Base-by-base conservation (phyloP, 2,329 filamentous ascomycete genomes). In the Phyllosticta citriasiana region DNA sequence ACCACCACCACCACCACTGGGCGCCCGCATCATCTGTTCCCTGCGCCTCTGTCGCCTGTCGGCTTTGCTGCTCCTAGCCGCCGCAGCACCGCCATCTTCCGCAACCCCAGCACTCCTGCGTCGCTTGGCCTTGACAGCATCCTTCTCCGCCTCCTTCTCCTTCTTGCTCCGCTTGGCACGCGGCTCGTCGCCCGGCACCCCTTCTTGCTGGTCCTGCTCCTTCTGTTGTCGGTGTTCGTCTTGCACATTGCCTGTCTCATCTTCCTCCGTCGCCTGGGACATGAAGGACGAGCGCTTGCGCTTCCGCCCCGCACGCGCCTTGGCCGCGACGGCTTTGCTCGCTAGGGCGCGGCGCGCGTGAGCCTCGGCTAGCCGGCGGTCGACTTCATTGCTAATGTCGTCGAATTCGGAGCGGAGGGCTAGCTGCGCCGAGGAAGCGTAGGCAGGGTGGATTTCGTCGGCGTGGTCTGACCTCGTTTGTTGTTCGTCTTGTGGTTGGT, bases 331-430 rank as follows among this genome's bases (percentile, higher is more conserved):
- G 24, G 50, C 55, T 16, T 52, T 27, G 40, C 26, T 33, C 40
- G 47, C 59, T 6, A 22, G 30, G 19, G 25, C 54, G 14, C 59
- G 54, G 40, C 33, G 51, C 22, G 55, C 59, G 27, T 40, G 40
- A 27, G 56, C 54, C 22, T 57, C 59, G 2, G 59, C 59, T 14
- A 61, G 50, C 30, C 59, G 27, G 0, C 47, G 54, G 12, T 61
- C 55, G 9, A 61, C 59, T n/a, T 57, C 59, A 10, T 27, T 50
- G 47, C 47, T 61, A 25, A 61, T 61, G 12, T 61, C 59, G 16
- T 57, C 59, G n/a, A 57, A 61, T 9, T 57, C 59, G 52, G 25
- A 24, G 9, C 22, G 19, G 22, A 27, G 52, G 4, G 22, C 52
- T 25, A 27, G 40, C n/a, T 16, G 14, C n/a, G 12, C 40, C 14